Conservation (phyloP, 495 filamentous ascomycete species). For the Penicillium cinerascens region DNA sequence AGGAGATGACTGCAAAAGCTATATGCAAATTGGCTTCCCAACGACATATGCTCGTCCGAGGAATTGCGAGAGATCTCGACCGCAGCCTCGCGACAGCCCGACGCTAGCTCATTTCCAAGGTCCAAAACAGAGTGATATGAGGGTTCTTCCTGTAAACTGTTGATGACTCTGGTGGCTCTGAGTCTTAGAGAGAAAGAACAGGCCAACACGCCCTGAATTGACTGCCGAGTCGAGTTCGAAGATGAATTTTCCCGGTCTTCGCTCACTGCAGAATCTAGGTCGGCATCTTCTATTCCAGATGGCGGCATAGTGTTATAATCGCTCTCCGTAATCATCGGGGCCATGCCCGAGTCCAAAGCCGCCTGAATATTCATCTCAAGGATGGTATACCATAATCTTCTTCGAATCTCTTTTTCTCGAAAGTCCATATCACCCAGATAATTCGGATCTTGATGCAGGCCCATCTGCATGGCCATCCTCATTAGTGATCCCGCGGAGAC, state of each 20-base stretch:
- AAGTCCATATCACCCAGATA: slow-evolving; percentile 36
- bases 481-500: slow-evolving; percentile 48
- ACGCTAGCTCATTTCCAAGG: slow-evolving; percentile 35
- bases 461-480: slow-evolving; percentile 53
- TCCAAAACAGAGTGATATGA: slow-evolving; percentile 44
- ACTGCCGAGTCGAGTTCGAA: slow-evolving; percentile 1
- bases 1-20: slow-evolving; percentile 37
- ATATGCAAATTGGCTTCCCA: slow-evolving; percentile 14
- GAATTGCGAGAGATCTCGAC: background rate
- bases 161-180: slow-evolving; percentile 35
- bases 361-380: slow-evolving; percentile 53
- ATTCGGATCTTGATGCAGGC: slow-evolving; percentile 53
- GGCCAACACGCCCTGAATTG: slow-evolving; percentile 44
- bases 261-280: slow-evolving; percentile 8
- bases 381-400: slow-evolving; percentile 57
- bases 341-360: slow-evolving; percentile 49
- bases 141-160: slow-evolving; percentile 41
- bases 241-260: background rate
- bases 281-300: slow-evolving; percentile 45
- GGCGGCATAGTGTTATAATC: slow-evolving; percentile 53
- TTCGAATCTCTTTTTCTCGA: slow-evolving; percentile 44
- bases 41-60: slow-evolving; percentile 2
- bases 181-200: slow-evolving; percentile 43
- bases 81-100: slow-evolving; percentile 28
- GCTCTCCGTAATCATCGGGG: slow-evolving; percentile 43